Base-by-base conservation (phyloP, 768 basidiomycete species). In the Auricularia heimuer region DNA sequence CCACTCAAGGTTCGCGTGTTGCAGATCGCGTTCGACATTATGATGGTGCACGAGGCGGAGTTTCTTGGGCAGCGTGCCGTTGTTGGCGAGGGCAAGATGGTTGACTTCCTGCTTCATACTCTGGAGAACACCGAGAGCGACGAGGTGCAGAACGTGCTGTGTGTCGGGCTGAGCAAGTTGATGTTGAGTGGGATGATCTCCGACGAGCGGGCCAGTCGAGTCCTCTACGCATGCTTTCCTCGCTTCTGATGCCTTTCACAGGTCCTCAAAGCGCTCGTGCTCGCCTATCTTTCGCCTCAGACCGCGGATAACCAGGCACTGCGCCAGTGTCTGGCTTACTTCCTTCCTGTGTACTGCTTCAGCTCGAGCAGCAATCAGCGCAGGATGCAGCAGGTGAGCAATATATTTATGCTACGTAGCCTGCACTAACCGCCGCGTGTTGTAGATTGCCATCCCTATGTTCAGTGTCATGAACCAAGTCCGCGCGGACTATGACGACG, bases 291-390 rank as follows among this genome's bases (percentile, higher is more conserved):
- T 61, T 90, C 89, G 0, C 91, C 92, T 1, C 83, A 87, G 63
- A 96, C 92, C 2, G 81, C 77, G 16, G 83, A 86, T 35, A 98
- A 96, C 70, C 88, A 91, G 66, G 84, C 88, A 64, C 79, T 98
- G 18, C 82, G 92, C 51, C 95, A 98, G 73, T 93, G 88, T 70
- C 75, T 97, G 45, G 82, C 87, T 3, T 90, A 89, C 73, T 96
- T 96, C 80, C 86, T 95, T 75, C 89, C 86, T 1, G 85, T 87
- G 0, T 97, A 89, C 71, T 90, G 90, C 73, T 92, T 87, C 74
- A 91, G 92, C n/a, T 87, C 88, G 0, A 73, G 82, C 4, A 69
- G 69, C 24, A 91, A 95, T 70, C 94, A 97, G 74, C 74, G 81
- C 18, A 75, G 82, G n/a, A 86, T 97, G 80, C 39, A 42, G 82